Conservation (phyloP, 2,329 filamentous ascomycete species). For the Aspergillus sp. region DNA sequence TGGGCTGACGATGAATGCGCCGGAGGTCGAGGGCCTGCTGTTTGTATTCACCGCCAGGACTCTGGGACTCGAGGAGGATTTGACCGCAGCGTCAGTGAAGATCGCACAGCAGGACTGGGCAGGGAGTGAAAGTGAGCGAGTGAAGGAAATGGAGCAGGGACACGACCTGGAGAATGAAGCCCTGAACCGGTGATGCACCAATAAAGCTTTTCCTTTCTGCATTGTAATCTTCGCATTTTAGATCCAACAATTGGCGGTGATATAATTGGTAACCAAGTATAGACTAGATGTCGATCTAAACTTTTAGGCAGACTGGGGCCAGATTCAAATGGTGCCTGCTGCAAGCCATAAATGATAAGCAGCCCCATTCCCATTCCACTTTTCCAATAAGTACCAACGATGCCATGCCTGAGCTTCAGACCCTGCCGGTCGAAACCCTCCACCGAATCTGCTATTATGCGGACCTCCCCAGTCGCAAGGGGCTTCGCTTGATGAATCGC, state of each 20-base stretch:
- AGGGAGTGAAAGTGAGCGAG: conserved; percentile 17
- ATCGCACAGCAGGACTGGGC: conserved; percentile 21
- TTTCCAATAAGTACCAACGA: too few species aligned
- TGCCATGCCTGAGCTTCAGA: background rate
- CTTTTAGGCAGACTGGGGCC: too few species aligned
- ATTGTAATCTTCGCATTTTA: too few species aligned
- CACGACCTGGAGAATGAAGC: conserved; percentile 25
- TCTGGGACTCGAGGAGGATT: conserved; percentile 27
- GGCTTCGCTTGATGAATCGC: background rate
- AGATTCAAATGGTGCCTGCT: too few species aligned
- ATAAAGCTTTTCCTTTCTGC: too few species aligned
- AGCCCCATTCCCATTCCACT: too few species aligned
- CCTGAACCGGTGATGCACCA: too few species aligned
- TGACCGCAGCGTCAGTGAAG: conserved; percentile 17
- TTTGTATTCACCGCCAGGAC: conserved; percentile 40
- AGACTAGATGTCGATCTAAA: too few species aligned
- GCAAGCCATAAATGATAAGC: too few species aligned
- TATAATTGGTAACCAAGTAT: too few species aligned
- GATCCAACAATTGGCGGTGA: too few species aligned
- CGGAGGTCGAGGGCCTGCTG: conserved; percentile 40
- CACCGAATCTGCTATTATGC: background rate
- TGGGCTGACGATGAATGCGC: conserved; percentile 39
- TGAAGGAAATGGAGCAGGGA: conserved; percentile 34
- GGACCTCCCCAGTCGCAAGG: background rate
- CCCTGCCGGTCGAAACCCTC: background rate